Conservation (phyloP, 495 filamentous ascomycete species). For the Chaetomium cochliodes region DNA sequence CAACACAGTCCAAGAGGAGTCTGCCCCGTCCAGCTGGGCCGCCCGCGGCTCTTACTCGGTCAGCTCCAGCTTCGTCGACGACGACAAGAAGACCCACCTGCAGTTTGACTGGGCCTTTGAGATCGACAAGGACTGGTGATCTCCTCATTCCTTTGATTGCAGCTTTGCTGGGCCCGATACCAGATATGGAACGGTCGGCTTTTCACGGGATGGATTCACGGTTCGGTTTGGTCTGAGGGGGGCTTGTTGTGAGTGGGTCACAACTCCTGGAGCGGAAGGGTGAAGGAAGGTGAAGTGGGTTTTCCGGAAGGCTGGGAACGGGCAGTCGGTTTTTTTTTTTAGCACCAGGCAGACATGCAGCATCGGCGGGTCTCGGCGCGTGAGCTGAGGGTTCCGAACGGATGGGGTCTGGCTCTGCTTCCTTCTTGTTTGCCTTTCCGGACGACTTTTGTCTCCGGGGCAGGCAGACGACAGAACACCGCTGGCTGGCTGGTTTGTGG, state of each 20-base stretch:
- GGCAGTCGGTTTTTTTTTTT: neutral
- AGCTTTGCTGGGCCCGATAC: neutral
- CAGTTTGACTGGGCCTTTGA: slow-evolving; percentile 92
- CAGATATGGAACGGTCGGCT: neutral
- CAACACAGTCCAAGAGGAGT: slow-evolving; percentile 77
- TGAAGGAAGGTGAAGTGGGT: neutral
- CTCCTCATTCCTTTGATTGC: neutral
- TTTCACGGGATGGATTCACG: neutral
- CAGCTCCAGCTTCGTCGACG: slow-evolving; percentile 82
- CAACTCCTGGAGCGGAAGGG: neutral
- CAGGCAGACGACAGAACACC: neutral
- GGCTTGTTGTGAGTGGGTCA: neutral
- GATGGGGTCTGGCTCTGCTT: neutral
- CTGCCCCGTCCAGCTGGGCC: slow-evolving; percentile 86
- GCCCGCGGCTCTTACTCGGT: slow-evolving; percentile 84
- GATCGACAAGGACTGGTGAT: slow-evolving; percentile 90
- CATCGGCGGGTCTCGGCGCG: neutral
- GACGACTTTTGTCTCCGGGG: slow-evolving; percentile 7
- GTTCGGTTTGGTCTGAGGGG: neutral
- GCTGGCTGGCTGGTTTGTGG: neutral
- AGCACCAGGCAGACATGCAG: neutral
- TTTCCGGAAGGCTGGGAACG: neutral
- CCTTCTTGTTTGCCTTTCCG: neutral
- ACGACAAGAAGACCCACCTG: slow-evolving; percentile 82
- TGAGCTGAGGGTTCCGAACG: neutral